Evolutionary conservation across 192 early-diverging fungal species (phyloP).

Genomic region (Linnemannia elongata): DNA sequence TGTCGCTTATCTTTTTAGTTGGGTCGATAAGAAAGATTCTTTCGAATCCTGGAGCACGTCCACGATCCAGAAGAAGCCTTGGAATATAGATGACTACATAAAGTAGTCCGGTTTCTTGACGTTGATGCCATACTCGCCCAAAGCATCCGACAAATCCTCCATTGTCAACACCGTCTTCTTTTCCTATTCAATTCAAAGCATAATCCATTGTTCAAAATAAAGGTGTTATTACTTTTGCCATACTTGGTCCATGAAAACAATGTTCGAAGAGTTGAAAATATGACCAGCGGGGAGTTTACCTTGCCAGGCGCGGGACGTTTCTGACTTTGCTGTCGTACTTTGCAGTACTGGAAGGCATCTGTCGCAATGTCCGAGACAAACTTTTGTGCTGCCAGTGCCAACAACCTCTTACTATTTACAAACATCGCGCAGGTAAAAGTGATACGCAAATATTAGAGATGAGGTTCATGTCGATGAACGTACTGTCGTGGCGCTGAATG

Average conservation of each 20-base stretch:
- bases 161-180: slow-evolving; percentile 91
- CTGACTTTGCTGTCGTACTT: slow-evolving; percentile 79
- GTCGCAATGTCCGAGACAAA: slow-evolving; percentile 89
- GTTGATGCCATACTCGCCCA: slow-evolving; percentile 94
- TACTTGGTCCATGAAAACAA: not conserved
- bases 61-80: not conserved
- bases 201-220: not conserved
- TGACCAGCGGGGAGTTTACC: slow-evolving; percentile 20
- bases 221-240: not conserved
- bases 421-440: not conserved
- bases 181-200: slow-evolving; percentile 62
- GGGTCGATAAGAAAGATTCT: no score
- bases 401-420: slow-evolving; percentile 73
- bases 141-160: slow-evolving; percentile 92
- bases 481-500: not conserved
- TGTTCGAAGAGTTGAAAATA: not conserved
- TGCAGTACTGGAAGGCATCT: slow-evolving; percentile 87
- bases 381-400: slow-evolving; percentile 88
- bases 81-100: slow-evolving; percentile 6
- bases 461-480: not conserved
- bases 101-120: slow-evolving; percentile 96
- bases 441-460: not conserved
- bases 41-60: no score
- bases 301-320: slow-evolving; percentile 55
- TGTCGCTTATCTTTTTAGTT: no score